Conservation (phyloP, 2,329 filamentous ascomycete genomes). For the Cucurbitaria berberidis region DNA sequence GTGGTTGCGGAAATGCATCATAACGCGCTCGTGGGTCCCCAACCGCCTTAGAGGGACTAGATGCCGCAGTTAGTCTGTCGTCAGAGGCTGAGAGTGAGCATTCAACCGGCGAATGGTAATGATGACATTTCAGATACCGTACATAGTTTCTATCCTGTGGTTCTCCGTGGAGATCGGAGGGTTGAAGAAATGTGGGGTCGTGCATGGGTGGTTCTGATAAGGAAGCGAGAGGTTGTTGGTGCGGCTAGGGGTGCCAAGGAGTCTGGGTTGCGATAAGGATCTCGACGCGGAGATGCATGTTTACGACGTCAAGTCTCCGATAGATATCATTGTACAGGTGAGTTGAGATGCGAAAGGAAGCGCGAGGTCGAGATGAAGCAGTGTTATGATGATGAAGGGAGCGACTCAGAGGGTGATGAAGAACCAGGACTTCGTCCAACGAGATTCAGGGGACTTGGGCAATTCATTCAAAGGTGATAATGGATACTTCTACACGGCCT, state of each 20-base stretch:
- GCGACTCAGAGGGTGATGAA: not conserved
- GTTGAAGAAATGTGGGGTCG: conserved; percentile 4
- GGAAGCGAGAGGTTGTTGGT: conserved; percentile 5
- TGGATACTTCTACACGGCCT: too few relatives aligned
- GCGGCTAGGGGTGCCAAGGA: conserved; percentile 7
- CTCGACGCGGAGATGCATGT: conserved; percentile 22
- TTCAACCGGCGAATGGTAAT: conserved; percentile 13
- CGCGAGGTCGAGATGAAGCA: not conserved
- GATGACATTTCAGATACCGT: conserved; percentile 23
- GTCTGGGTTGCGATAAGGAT: conserved; percentile 14
- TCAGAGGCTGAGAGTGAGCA: conserved; percentile 12
- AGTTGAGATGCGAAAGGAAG: too few relatives aligned
- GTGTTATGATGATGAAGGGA: not conserved
- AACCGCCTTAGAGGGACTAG: not conserved
- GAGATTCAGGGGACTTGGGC: too few relatives aligned
- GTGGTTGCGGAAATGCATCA: conserved; percentile 26
- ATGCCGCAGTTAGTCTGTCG: conserved; percentile 6
- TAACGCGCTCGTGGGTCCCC: not conserved
- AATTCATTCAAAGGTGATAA: too few relatives aligned
- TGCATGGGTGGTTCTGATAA: conserved; percentile 10
- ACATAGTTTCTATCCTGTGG: not conserved
- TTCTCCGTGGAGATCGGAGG: conserved; percentile 37
- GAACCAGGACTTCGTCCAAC: not conserved
- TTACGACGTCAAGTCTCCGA: conserved; percentile 12
- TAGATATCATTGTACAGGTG: not conserved